These are phyloP conservation scores for Nepenthes alata DNA, from an alignment of 179 eudicot genomes.

Conservation along the genomic window DNA sequence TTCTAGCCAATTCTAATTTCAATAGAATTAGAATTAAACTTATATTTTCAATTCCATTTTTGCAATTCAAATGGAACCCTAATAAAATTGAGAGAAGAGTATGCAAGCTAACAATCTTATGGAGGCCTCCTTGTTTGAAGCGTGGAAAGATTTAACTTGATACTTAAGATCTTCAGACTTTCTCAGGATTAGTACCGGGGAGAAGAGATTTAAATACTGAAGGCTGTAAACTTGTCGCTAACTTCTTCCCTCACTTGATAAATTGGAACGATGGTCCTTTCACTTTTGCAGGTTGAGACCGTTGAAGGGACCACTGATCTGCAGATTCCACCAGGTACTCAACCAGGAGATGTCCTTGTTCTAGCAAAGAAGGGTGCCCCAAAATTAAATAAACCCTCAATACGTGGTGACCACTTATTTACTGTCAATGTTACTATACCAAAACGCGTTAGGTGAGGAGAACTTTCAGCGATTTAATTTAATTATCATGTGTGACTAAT, in stretches of 20 bases:
- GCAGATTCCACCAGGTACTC: conserved; percentile 89
- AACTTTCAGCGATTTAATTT: background rate
- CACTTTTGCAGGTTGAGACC: conserved; percentile 59
- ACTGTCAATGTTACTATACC: conserved; percentile 74
- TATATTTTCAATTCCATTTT: too few species aligned
- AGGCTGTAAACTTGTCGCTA: too few species aligned
- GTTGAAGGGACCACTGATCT: conserved; percentile 78
- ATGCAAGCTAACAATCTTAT: too few species aligned
- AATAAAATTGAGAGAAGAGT: too few species aligned
- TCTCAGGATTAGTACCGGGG: too few species aligned
- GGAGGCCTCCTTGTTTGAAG: too few species aligned
- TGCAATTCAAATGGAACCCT: too few species aligned
- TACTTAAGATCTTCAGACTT: too few species aligned
- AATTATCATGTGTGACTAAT: background rate
- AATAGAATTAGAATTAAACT: too few species aligned
- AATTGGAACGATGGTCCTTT: background rate
- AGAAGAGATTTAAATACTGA: too few species aligned
- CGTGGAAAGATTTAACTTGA: too few species aligned
- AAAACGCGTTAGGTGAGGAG: conserved; percentile 67
- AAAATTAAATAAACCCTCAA: conserved; percentile 75
- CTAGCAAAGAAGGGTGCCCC: conserved; percentile 90
- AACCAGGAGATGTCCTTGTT: conserved; percentile 94
- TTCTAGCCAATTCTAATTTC: too few species aligned
- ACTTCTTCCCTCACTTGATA: background rate
- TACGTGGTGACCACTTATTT: conserved; percentile 94